Base-by-base conservation (phyloP, 768 basidiomycete species). In the Asterophora parasitica region DNA sequence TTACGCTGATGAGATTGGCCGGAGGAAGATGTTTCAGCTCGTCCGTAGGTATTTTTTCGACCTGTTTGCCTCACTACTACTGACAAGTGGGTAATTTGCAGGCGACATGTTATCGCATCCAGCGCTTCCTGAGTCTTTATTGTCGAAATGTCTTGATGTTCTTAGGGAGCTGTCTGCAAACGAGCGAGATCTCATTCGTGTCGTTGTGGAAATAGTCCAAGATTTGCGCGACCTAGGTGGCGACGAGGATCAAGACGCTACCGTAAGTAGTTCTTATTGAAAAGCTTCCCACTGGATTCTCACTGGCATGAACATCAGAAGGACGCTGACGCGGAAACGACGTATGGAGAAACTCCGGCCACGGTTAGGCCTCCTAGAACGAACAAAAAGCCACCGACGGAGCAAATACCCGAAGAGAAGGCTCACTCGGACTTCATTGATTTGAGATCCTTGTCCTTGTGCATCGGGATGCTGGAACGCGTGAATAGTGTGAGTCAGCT, bases 1-100 rank as follows among this genome's bases (percentile, higher is more conserved):
- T 64, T 97, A 94, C 57, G 79, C 83, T 0, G 95, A 98, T 66
- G 92, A 96, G 64, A 88, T 87, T 50, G 94, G 95, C 3, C 69
- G 92, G 50, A 69, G 92, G 49, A 88, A 87, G 66, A 92, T 93
- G 85, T 88, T 88, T 58, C 74, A 79, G 42, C 81, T 94, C 27
- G 81, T 94, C 56, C 82, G 92, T 87, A 52, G 65, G 88, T 81
- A 13, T 27, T 26, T 13, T 35, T 35, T 50, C 47, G 20, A 40
- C 46, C 9, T 36, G 31, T 17, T 19, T n/a, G 33, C 20, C 4
- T 39, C 8, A 7, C 13, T 32, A 38, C 49, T 20, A 40, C 30
- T 56, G 12, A 39, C 30, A 39, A n/a, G 28, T 31, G 17, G 20
- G 26, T 39, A 28, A 15, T 41, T 48, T 31, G 2, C 53, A 89